Base-by-base conservation (phyloP, 2,329 filamentous ascomycete genomes). In the Epichloe sylvatica region DNA sequence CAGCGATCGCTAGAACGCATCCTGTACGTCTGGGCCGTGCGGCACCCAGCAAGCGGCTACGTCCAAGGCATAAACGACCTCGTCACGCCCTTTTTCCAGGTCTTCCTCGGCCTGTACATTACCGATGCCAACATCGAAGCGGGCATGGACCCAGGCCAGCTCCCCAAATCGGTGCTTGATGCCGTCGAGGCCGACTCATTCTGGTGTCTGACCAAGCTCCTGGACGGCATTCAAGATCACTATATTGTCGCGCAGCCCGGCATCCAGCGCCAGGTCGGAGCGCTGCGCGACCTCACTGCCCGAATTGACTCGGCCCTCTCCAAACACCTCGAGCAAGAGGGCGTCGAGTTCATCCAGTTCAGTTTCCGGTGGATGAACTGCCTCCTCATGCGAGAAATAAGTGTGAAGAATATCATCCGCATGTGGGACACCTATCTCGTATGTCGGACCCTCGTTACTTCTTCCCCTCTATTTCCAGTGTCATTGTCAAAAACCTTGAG, bases 361-460 rank as follows among this genome's bases (percentile, higher is more conserved):
- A 96, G 89, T 67, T 98, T 98, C 65, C 78, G 92, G 50, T 98
- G 92, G 92, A 98, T 98, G 92, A 98, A 98, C 62, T 98, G 92
- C 66, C 78, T 98, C 47, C 74, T 98, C 56, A 98, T 98, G 92
- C 80, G 92, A 55, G 92, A 98, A 69, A 86, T 98, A 56, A 95
- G 86, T 63, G 91, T 98, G 51, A 86, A 83, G 65, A 97, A 96
- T 64, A 96, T 89, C 0, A 94, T 98, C 55, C 78, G 92, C 58
- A 98, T 98, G 92, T 98, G 92, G 92, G 92, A 98, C 67, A 98
- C 92, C 25, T 98, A 98, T 70, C 78, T 98, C 71, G 91, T 96
- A 72, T 64, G 81, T 69, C 19, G 21, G 12, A 15, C 9, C 12
- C 39, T 9, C 15, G 15, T 35, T 47, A 5, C 45, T 17, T 1